Percentiles rank a stretch among this genome's conserved stretches.
Evolutionary conservation across 2,329 filamentous ascomycete species (phyloP).

Genomic region (Knufia fluminis): DNA sequence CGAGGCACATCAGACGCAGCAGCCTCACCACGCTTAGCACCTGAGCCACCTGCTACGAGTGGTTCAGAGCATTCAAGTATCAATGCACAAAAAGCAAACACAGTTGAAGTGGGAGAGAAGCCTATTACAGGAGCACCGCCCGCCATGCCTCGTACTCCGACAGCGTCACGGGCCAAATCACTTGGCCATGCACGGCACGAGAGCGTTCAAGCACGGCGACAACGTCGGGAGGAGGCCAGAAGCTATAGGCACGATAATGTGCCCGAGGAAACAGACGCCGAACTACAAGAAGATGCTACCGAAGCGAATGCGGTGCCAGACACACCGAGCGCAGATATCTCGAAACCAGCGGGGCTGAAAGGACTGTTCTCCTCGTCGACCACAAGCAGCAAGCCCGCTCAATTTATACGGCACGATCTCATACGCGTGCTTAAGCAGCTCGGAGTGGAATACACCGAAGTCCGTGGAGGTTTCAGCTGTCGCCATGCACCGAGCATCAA

Average conservation of each 20-base stretch:
- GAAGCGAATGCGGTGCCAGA: conserved; percentile 37
- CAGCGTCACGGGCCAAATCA: conserved; percentile 66
- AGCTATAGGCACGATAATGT: conserved; percentile 59
- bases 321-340: conserved; percentile 59
- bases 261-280: conserved; percentile 81
- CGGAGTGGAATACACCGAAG: conserved; percentile 83
- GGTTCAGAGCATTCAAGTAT: conserved; percentile 66
- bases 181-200: conserved; percentile 81
- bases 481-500: conserved; percentile 84
- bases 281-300: conserved; percentile 51
- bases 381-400: conserved; percentile 81
- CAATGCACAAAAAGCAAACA: conserved; percentile 34
- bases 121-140: conserved; percentile 44
- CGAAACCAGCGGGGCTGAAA: conserved; percentile 88
- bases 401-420: conserved; percentile 78
- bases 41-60: conserved; percentile 64
- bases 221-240: conserved; percentile 57
- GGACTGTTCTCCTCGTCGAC: conserved; percentile 96
- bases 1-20: conserved; percentile 46
- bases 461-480: conserved; percentile 88
- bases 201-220: conserved; percentile 79
- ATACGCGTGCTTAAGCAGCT: conserved; percentile 81
- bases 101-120: conserved; percentile 33
- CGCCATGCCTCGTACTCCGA: conserved; percentile 49
- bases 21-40: conserved; percentile 39